phyloP scores from a whole-genome alignment of 108 stramenopile genomes.

The Skeletonema costatum region DNA sequence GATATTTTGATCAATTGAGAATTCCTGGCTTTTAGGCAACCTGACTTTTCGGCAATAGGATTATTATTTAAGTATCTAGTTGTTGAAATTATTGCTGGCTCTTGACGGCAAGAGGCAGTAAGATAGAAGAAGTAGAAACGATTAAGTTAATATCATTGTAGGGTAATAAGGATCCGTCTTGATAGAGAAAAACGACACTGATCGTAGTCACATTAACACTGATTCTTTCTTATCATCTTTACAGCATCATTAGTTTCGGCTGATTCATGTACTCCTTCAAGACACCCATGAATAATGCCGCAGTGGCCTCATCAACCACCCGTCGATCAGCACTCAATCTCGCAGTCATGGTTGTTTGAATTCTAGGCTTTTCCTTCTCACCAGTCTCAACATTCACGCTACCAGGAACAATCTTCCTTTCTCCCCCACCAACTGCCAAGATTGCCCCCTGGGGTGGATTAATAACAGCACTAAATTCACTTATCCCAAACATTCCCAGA shows the following conservation, averaged over 20 bases:
- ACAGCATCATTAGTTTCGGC: conserved; percentile 93
- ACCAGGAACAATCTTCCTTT: conserved; percentile 80
- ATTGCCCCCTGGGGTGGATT: conserved; percentile 99
- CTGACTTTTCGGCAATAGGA: too few species aligned
- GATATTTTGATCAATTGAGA: conserved; percentile 47
- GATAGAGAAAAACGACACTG: neutral
- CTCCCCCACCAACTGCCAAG: conserved; percentile 95
- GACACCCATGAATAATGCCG: conserved; percentile 90
- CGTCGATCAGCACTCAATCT: conserved; percentile 96
- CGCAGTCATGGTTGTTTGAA: conserved; percentile 90
- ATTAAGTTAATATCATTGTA: neutral
- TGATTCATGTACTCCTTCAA: conserved; percentile 90
- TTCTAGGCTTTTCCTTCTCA: conserved; percentile 45
- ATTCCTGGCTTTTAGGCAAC: conserved; percentile 41
- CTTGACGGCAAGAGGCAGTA: neutral
- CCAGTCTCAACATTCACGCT: conserved; percentile 54
- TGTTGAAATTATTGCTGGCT: neutral
- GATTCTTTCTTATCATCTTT: conserved; percentile 23
- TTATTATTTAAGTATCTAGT: neutral
- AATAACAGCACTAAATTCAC: conserved; percentile 97
- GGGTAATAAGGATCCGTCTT: neutral
- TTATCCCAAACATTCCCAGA: conserved; percentile 99
- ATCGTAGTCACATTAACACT: neutral
- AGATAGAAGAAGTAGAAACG: neutral
- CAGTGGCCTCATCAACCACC: conserved; percentile 97